Evolutionary conservation across 2,329 filamentous ascomycete species (phyloP).

Genomic region (Alternaria gansuensis): DNA sequence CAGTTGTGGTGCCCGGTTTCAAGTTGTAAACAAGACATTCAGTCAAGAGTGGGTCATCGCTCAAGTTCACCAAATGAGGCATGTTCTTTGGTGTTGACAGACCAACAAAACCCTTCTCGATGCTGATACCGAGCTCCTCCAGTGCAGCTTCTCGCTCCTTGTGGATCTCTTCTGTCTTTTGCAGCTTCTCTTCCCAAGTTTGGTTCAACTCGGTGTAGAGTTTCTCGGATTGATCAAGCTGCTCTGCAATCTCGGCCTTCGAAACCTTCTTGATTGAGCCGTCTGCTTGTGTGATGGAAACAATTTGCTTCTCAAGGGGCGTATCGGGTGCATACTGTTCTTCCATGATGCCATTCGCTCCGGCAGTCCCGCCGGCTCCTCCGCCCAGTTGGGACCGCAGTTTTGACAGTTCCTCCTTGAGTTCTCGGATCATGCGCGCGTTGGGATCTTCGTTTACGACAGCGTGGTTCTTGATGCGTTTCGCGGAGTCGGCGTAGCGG

Average conservation of each 20-base stretch:
- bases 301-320: constrained; percentile 92
- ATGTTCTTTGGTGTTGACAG: constrained; percentile 98
- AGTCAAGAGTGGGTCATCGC: constrained; percentile 79
- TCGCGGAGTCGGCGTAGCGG: constrained; percentile 95
- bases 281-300: constrained; percentile 88
- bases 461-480: constrained; percentile 99
- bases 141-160: constrained; percentile 94
- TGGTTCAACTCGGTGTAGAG: constrained; percentile 95
- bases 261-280: constrained; percentile 93
- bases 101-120: constrained; percentile 97
- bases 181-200: constrained; percentile 96
- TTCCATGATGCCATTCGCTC: constrained; percentile 60
- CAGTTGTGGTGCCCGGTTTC: constrained; percentile 91
- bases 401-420: constrained; percentile 92
- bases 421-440: constrained; percentile 95
- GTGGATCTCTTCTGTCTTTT: constrained; percentile 95
- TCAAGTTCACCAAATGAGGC: constrained; percentile 97
- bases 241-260: constrained; percentile 97
- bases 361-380: constrained; percentile 48
- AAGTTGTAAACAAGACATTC: constrained; percentile 98
- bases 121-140: constrained; percentile 97
- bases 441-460: constrained; percentile 99
- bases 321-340: constrained; percentile 93
- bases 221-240: constrained; percentile 95
- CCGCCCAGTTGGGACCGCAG: constrained; percentile 81